These are phyloP conservation scores for Nemania sp. DNA, from an alignment of 2,329 filamentous ascomycete genomes.

Conservation along the genomic window DNA sequence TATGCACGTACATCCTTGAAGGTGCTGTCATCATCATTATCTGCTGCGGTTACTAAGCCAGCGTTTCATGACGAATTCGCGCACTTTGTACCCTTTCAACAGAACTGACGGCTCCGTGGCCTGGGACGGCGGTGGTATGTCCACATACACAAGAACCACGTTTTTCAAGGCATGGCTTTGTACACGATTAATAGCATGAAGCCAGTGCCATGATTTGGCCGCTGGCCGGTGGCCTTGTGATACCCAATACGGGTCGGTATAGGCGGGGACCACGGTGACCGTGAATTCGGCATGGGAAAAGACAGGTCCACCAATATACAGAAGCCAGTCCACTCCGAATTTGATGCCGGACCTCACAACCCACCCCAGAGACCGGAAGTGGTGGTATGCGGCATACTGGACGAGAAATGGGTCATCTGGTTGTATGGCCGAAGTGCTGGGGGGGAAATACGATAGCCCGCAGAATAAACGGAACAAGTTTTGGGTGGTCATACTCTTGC, in stretches of 20 bases:
- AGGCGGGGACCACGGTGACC: constrained; percentile 80
- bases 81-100: constrained; percentile 71
- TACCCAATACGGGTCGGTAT: constrained; percentile 74
- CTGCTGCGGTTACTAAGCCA: constrained; percentile 82
- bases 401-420: constrained; percentile 85
- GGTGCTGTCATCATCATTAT: constrained; percentile 16
- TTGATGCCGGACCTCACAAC: constrained; percentile 91
- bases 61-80: constrained; percentile 78
- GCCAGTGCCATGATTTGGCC: constrained; percentile 71
- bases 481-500: constrained; percentile 51
- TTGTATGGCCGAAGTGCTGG: constrained; percentile 53
- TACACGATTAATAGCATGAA: constrained; percentile 88
- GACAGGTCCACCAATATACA: constrained; percentile 90
- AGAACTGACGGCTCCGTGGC: constrained; percentile 62
- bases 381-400: constrained; percentile 89
- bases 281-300: constrained; percentile 96
- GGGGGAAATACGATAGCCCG: constrained; percentile 69
- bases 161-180: constrained; percentile 90
- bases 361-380: constrained; percentile 95
- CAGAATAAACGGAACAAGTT: constrained; percentile 70
- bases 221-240: constrained; percentile 54
- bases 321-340: constrained; percentile 91
- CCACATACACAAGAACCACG: constrained; percentile 86
- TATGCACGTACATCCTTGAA: too few relatives aligned
- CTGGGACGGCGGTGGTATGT: constrained; percentile 72